Percentiles rank a stretch among this genome's conserved stretches.
Evolutionary conservation across 2,329 filamentous ascomycete species (phyloP).

Genomic region (Ceratocystis cubensis): DNA sequence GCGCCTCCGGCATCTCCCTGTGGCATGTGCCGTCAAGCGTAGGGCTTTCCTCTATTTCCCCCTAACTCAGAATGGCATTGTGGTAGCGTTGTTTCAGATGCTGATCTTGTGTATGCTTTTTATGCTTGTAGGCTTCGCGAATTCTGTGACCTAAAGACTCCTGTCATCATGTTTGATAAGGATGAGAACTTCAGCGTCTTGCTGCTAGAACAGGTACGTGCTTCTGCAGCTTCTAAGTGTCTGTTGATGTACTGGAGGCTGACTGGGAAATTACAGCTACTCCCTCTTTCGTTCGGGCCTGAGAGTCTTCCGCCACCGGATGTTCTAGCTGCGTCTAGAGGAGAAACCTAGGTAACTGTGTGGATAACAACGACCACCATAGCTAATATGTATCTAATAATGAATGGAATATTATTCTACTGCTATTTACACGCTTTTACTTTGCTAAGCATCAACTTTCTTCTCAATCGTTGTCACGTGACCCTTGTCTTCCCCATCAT

Average conservation of each 20-base stretch:
- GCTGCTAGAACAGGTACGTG: constrained; percentile 52
- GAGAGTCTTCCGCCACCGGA: constrained; percentile 37
- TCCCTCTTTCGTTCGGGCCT: constrained; percentile 57
- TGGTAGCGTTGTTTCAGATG: neutral
- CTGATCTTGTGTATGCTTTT: constrained; percentile 5
- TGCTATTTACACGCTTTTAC: neutral
- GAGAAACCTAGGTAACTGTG: neutral
- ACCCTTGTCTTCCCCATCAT: constrained; percentile 19
- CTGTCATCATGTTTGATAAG: constrained; percentile 87
- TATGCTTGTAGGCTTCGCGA: constrained; percentile 52
- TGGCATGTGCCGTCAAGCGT: constrained; percentile 94
- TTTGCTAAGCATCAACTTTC: neutral
- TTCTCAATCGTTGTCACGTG: neutral
- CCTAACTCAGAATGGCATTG: neutral
- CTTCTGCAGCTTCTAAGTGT: neutral
- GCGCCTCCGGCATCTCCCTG: constrained; percentile 61
- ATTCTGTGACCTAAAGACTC: constrained; percentile 55
- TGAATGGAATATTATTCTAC: constrained; percentile 3
- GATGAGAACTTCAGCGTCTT: constrained; percentile 59
- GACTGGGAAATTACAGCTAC: constrained; percentile 35
- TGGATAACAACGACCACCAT: neutral
- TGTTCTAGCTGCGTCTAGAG: neutral
- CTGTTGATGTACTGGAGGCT: neutral
- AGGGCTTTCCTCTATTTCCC: constrained; percentile 29
- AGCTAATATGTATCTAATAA: neutral